Conservation (phyloP, 179 eudicot genomes). For the Beta corolliflora region DNA sequence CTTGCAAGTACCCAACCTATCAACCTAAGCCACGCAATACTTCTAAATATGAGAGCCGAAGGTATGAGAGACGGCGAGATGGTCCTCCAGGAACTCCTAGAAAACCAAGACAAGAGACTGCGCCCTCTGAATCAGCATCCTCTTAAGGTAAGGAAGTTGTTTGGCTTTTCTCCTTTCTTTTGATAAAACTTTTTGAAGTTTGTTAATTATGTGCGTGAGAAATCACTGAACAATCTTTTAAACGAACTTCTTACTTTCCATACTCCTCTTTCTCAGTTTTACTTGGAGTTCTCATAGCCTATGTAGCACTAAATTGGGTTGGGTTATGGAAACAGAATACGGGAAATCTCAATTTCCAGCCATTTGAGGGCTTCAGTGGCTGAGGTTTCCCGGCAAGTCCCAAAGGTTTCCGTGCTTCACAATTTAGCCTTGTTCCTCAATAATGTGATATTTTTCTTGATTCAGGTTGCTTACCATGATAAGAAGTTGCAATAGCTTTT, state of each 20-base stretch:
- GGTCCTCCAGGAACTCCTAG: slow-evolving; percentile 60
- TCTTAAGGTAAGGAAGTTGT: slow-evolving; percentile 39
- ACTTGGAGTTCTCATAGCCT: not conserved
- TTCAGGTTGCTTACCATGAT: slow-evolving; percentile 16
- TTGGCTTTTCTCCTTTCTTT: not conserved
- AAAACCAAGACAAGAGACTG: slow-evolving; percentile 57
- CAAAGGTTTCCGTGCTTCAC: no score
- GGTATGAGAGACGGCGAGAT: slow-evolving; percentile 73
- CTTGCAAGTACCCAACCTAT: slow-evolving; percentile 86
- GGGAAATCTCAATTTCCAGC: not conserved
- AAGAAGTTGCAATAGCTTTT: slow-evolving; percentile 6
- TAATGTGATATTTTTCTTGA: not conserved
- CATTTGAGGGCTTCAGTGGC: not conserved
- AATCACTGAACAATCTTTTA: not conserved
- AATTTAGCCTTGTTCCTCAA: not conserved
- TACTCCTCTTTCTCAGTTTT: not conserved
- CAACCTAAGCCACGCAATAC: slow-evolving; percentile 68
- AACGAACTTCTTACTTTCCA: not conserved
- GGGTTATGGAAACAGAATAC: no score
- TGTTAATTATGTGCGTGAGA: not conserved
- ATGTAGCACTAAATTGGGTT: no score
- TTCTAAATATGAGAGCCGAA: slow-evolving; percentile 67
- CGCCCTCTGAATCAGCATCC: slow-evolving; percentile 63
- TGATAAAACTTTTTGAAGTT: not conserved
- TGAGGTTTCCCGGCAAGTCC: not conserved